Base-by-base conservation (phyloP, 495 filamentous ascomycete species). In the Annulohypoxylon maeteangense region DNA sequence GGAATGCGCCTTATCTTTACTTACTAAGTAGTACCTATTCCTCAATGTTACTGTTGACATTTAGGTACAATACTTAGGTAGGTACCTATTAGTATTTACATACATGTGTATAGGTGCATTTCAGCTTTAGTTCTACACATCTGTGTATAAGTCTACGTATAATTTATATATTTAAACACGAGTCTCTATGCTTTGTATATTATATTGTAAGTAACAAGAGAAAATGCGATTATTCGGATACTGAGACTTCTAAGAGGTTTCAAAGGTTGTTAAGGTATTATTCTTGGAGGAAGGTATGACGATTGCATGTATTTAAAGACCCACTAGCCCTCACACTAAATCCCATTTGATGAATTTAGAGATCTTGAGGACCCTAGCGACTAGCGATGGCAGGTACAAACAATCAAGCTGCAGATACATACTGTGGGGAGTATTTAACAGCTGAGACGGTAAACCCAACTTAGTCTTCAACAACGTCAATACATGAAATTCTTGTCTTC, bases 331-430 rank as follows among this genome's bases (percentile, higher is more conserved):
- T 56, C 22, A 16, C 51, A 6, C 23, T 67, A 54, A 67, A 60
- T 55, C 53, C 57, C 44, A 60, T 67, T 67, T 55, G 12, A 53
- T 1, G 14, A 56, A 38, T 25, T 32, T 10, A 38, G 59, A 62
- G 50, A 47, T 48, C 47, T 25, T 10, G 23, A n/a, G 47, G 47
- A 23, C 10, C 45, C 22, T n/a, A n/a, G n/a, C n/a, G n/a, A n/a
- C n/a, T 8, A 8, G 8, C 7, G 44, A 23, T 47, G 44, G 16
- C 20, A 48, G 45, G 40, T 44, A 44, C 40, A 16, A 44, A n/a
- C 16, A 20, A 11, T 8, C 20, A 11, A 48, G 20, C 8, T 23
- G 45, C 20, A 48, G 18, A n/a, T 12, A 7, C 18, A 7, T 48
- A 23, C 22, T 14, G 45, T 47, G 44, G 16, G 44, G 44, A 14